Percentiles rank a stretch among this genome's conserved stretches.
phyloP scores from a whole-genome alignment of 805 yeast genomes.

The Zygotorulaspora danielsina region DNA sequence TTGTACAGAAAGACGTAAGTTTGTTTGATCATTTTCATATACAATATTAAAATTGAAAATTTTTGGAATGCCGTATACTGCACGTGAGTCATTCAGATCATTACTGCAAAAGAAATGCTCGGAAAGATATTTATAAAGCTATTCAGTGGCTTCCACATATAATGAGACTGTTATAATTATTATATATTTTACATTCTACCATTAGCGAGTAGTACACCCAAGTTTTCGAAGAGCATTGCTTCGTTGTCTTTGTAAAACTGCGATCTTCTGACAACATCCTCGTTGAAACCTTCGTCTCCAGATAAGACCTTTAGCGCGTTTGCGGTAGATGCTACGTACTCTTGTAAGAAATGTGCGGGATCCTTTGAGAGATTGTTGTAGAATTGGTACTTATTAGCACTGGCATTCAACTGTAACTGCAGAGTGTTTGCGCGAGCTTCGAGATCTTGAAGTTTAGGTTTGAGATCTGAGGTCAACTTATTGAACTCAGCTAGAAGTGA shows the following conservation, averaged over 20 bases:
- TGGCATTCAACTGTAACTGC: slow-evolving; percentile 48
- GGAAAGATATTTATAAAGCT: too few species aligned
- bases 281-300: slow-evolving; percentile 86
- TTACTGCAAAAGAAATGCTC: too few species aligned
- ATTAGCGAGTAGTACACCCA: slow-evolving; percentile 60
- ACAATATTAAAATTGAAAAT: too few species aligned
- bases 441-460: slow-evolving; percentile 39
- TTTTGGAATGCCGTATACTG: too few species aligned
- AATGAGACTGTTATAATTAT: neutral
- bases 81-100: neutral
- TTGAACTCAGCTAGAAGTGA: slow-evolving; percentile 30
- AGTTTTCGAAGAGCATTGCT: slow-evolving; percentile 70
- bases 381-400: slow-evolving; percentile 68
- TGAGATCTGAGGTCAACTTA: slow-evolving; percentile 32
- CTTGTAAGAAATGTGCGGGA: slow-evolving; percentile 70
- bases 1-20: too few species aligned
- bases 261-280: slow-evolving; percentile 81
- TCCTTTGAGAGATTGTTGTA: slow-evolving; percentile 67
- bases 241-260: slow-evolving; percentile 66
- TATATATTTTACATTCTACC: slow-evolving; percentile 29
- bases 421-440: slow-evolving; percentile 43
- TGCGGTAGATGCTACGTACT: slow-evolving; percentile 74
- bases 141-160: too few species aligned
- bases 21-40: too few species aligned
- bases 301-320: slow-evolving; percentile 80